Evolutionary conservation across 2,329 filamentous ascomycete species (phyloP), one percentile per base, ranked within the genome.

Genomic region (Verticillium zaregamsianum): DNA sequence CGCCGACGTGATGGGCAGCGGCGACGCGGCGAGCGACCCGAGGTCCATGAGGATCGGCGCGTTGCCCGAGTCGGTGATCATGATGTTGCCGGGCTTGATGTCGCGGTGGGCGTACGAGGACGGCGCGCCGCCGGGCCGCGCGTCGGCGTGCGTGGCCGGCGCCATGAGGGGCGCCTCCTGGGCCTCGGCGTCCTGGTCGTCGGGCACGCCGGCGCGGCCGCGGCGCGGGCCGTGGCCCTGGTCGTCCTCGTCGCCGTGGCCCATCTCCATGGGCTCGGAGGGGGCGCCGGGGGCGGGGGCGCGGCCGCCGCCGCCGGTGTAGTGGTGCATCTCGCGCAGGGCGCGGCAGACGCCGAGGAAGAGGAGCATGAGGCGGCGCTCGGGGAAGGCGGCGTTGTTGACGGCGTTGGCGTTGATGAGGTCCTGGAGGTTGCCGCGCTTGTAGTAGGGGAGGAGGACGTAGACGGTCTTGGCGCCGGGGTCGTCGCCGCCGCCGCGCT

Each of bases 361-460:
- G 63, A 99, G 77, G 62, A 89, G 82, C 93, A 98, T 94, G 65
- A 99, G 81, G 69, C 89, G 84, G 73, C 88, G 86, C 79, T 98
- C 94, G 1, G 94, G 93, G 70, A 99, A 98, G 59, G 84, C 85
- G 40, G 91, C 91, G 74, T 96, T 92, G 76, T 98, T 98, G 76
- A 99, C 94, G 60, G 98, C 81, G 77, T 99, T 99, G 66, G 95
- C 94, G 76, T 99, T 99, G 81, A 99, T 98, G 73, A 96, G 90
- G 77, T 99, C 95, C 79, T 99, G 95, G 40, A 99, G 83, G 75
- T 99, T 99, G 15, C 95, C 95, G 67, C 94, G 85, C 69, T 93
- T 84, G 79, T 97, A 99, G 80, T 98, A 99, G 14, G 95, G 95
- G 23, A 99, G 83, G 54, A 99, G 82, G 64, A 99, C 95, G 76